Evolutionary conservation across 2,329 filamentous ascomycete species (phyloP).

Genomic region (Fusarium pininemorale): DNA sequence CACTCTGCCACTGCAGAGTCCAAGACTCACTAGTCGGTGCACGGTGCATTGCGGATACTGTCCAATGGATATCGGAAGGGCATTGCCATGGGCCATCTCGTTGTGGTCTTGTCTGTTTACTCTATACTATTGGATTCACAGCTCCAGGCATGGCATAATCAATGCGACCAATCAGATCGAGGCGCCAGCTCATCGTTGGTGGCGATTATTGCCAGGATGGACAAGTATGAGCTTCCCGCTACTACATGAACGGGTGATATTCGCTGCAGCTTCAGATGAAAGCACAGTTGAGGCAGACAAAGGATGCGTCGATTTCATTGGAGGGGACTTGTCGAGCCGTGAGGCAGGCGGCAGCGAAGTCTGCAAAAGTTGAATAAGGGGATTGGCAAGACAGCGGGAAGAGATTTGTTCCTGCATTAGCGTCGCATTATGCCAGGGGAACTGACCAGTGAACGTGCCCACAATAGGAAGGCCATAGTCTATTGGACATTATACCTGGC

Average conservation of each 20-base stretch:
- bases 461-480: conserved; percentile 15
- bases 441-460: conserved; percentile 7
- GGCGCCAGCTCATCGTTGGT: background rate
- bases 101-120: background rate
- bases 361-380: conserved; percentile 4
- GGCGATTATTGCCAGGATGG: conserved; percentile 1
- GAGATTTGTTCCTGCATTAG: conserved; percentile 44
- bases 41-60: background rate
- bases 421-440: conserved; percentile 31
- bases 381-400: conserved; percentile 29
- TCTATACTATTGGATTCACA: background rate
- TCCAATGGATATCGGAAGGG: background rate
- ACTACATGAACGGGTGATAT: background rate
- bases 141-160: background rate
- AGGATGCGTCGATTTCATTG: conserved; percentile 5
- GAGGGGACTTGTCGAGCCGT: background rate
- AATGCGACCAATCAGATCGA: background rate
- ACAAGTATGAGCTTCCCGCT: conserved; percentile 2
- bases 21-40: background rate
- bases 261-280: background rate
- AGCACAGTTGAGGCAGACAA: conserved; percentile 4
- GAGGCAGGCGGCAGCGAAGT: background rate
- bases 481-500: background rate
- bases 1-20: background rate
- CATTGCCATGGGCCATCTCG: background rate